Percentiles rank a stretch among this genome's conserved stretches.
These are phyloP conservation scores for Xylaria palmicola DNA, from an alignment of 495 filamentous ascomycete species.

Conservation along the genomic window DNA sequence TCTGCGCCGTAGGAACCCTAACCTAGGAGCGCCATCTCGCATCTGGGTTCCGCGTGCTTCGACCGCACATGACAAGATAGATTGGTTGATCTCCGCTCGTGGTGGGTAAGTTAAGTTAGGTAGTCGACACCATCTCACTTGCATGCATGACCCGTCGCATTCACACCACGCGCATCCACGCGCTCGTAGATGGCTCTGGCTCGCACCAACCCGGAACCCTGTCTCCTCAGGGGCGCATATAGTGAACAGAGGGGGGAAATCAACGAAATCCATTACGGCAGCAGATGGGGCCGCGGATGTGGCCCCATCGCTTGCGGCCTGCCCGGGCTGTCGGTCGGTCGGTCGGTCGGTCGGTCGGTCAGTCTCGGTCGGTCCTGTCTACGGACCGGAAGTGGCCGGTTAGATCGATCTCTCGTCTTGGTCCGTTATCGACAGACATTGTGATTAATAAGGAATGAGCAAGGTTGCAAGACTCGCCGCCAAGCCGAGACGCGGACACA, in stretches of 20 bases:
- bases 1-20: not conserved
- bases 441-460: not conserved
- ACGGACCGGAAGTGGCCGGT: not conserved
- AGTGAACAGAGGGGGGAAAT: no score
- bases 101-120: not conserved
- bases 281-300: not conserved
- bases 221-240: no score
- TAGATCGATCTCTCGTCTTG: not conserved
- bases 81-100: not conserved
- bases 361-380: no score
- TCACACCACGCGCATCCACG: no score
- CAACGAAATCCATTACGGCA: no score
- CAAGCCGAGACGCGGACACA: not conserved
- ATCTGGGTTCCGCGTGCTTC: no score
- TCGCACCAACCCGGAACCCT: no score
- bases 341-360: no score
- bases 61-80: no score
- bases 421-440: not conserved
- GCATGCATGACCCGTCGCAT: conserved; percentile 11
- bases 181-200: no score
- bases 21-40: not conserved
- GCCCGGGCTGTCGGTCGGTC: not conserved
- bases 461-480: not conserved
- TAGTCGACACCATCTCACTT: conserved; percentile 6
- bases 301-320: no score